phyloP scores from a whole-genome alignment of 805 yeast species.

The Yarrowia phangngaensis region DNA sequence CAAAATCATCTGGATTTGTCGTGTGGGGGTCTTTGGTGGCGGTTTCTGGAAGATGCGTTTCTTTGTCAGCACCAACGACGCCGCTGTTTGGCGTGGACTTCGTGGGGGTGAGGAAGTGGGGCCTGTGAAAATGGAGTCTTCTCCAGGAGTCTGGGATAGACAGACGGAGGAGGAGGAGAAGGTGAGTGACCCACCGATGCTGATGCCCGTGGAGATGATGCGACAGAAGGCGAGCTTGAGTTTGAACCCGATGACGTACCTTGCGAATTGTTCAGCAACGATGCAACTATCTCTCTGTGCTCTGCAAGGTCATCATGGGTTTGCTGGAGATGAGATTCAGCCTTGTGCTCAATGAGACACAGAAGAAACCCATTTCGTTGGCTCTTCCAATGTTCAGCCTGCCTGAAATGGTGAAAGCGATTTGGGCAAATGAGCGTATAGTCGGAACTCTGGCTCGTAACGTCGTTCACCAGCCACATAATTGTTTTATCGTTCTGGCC shows the following conservation, averaged over 20 bases:
- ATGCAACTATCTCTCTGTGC: conserved; percentile 52
- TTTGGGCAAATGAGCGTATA: too few species aligned
- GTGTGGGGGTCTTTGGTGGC: conserved; percentile 41
- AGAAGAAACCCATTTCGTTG: too few species aligned
- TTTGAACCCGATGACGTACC: neutral
- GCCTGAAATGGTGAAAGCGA: too few species aligned
- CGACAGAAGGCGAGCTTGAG: neutral
- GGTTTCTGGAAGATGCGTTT: conserved; percentile 34
- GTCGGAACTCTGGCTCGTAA: too few species aligned
- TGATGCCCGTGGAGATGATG: conserved; percentile 15
- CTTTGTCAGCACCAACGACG: conserved; percentile 30
- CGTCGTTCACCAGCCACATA: too few species aligned
- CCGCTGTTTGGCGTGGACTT: conserved; percentile 15
- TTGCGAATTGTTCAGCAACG: conserved; percentile 38
- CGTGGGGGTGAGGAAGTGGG: conserved; percentile 28
- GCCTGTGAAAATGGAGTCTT: conserved; percentile 9
- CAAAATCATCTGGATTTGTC: conserved; percentile 48
- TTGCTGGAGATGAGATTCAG: conserved; percentile 68
- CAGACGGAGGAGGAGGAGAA: conserved; percentile 12
- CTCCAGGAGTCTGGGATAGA: conserved; percentile 6
- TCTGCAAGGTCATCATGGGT: conserved; percentile 75
- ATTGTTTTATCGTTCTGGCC: too few species aligned
- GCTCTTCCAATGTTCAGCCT: too few species aligned
- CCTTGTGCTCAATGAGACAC: conserved; percentile 79
- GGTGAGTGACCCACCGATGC: conserved; percentile 10